Conservation (phyloP, 352 stramenopile genomes). For the Pseudoperonospora humuli region DNA sequence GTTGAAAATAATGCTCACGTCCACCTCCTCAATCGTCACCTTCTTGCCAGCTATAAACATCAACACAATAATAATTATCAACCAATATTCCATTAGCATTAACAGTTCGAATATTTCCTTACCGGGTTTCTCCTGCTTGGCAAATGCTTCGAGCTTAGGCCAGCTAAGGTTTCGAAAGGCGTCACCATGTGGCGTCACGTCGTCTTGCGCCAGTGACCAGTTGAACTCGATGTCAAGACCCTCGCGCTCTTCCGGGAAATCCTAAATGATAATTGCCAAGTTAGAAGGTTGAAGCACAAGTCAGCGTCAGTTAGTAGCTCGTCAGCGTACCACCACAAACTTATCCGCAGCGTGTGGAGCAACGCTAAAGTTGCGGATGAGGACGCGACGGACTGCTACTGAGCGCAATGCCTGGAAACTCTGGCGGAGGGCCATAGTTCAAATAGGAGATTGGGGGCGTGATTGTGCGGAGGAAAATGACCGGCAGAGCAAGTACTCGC, state of each 20-base stretch:
- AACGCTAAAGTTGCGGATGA: conserved; percentile 36
- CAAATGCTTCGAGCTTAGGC: conserved; percentile 53
- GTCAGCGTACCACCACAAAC: conserved; percentile 55
- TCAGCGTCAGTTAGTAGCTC: neutral
- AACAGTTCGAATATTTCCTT: neutral
- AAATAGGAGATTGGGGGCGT: conserved; percentile 19
- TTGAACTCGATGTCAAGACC: conserved; percentile 84
- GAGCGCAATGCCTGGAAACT: conserved; percentile 45
- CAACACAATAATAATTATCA: conserved; percentile 1
- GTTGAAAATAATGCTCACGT: conserved; percentile 55
- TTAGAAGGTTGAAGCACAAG: neutral
- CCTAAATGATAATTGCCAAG: conserved; percentile 18
- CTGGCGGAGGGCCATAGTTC: conserved; percentile 51
- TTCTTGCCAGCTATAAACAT: conserved; percentile 42
- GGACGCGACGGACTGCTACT: conserved; percentile 28
- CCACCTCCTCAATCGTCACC: conserved; percentile 47
- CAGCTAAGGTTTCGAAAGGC: conserved; percentile 72
- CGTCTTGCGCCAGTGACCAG: conserved; percentile 75
- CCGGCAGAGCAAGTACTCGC: too few species aligned
- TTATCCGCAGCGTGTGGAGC: conserved; percentile 65
- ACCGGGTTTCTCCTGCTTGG: conserved; percentile 57
- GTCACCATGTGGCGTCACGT: conserved; percentile 72
- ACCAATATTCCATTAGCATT: neutral
- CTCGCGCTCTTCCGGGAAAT: conserved; percentile 72
- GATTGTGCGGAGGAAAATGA: conserved; percentile 34